Conservation (phyloP, 257 asterid species). For the Voacanga thouarsii region DNA sequence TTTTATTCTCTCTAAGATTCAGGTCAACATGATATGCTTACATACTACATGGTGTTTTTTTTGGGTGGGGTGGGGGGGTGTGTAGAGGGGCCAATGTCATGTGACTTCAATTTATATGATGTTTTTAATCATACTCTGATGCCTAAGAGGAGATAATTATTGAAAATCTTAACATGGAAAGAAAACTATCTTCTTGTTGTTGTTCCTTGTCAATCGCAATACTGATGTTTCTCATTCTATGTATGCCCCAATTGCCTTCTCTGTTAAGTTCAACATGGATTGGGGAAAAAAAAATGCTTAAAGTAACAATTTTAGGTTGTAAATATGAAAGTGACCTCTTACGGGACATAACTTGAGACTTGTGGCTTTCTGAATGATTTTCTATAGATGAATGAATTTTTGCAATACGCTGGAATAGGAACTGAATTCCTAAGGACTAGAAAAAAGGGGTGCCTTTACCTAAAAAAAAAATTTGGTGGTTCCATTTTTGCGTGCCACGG, state of each 20-base stretch:
- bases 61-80: background rate
- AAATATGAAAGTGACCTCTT: background rate
- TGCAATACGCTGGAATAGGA: background rate
- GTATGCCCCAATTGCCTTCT: background rate
- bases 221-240: background rate
- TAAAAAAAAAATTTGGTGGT: background rate
- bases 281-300: background rate
- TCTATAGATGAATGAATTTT: background rate
- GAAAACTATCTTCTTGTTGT: background rate
- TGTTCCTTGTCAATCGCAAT: background rate
- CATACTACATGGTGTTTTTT: background rate
- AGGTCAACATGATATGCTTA: background rate
- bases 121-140: background rate
- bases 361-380: background rate
- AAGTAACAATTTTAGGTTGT: background rate
- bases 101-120: background rate
- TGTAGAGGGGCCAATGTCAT: background rate
- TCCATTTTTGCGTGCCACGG: background rate
- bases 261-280: background rate
- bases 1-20: background rate
- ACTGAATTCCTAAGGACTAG: background rate
- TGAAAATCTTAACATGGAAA: background rate
- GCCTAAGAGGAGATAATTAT: background rate
- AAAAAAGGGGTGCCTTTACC: background rate
- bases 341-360: background rate